A percentile compares a stretch with the other conserved stretches of the same genome.
Conservation (phyloP, 2,329 filamentous ascomycete genomes). For the Ophiostoma ulmi region DNA sequence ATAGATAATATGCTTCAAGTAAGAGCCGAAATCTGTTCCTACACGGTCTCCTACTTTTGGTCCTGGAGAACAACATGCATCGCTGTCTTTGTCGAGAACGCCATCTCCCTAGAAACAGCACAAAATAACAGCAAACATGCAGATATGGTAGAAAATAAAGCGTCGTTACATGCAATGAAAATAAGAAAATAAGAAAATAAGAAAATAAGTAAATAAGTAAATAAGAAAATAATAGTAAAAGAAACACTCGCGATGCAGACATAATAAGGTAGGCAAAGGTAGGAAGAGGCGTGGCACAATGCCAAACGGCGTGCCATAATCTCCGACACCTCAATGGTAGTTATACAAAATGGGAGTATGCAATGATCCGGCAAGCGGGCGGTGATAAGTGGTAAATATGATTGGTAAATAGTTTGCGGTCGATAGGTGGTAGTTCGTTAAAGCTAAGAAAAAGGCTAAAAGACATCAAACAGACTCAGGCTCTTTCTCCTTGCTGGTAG, state of each 20-base stretch:
- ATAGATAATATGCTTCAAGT: neutral
- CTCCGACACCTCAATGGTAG: neutral
- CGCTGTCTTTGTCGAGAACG: neutral
- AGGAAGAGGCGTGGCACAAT: no score
- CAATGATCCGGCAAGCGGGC: neutral
- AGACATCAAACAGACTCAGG: slow-evolving; percentile 16
- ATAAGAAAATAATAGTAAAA: neutral
- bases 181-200: neutral
- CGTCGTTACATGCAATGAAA: neutral
- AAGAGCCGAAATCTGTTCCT: neutral
- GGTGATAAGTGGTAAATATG: neutral
- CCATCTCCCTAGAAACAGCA: neutral
- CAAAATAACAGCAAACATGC: neutral
- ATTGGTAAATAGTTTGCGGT: no score
- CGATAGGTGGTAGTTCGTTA: no score
- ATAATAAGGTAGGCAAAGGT: neutral
- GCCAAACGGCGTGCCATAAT: no score
- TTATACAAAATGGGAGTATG: neutral
- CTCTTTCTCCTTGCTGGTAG: slow-evolving; percentile 31
- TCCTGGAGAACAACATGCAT: slow-evolving; percentile 5
- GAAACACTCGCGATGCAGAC: neutral
- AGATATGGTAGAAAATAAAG: neutral
- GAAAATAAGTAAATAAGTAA: neutral
- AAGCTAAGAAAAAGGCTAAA: neutral
- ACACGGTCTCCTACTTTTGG: neutral